Evolutionary conservation across 176 grass and related monocot species (phyloP).

Genomic region (Cenchrus americanus): DNA sequence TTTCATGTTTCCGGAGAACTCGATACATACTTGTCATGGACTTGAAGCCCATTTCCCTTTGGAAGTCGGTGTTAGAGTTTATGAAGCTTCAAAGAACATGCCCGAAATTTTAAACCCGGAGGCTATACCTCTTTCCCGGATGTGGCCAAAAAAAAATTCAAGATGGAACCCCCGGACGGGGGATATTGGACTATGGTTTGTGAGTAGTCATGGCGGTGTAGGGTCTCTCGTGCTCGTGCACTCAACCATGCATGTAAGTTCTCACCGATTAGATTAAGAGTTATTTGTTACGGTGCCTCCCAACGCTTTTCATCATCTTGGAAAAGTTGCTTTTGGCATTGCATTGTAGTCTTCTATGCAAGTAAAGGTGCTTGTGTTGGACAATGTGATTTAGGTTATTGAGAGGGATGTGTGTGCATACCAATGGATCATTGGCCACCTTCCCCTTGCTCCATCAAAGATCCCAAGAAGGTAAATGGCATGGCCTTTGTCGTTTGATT

Average conservation of each 20-base stretch:
- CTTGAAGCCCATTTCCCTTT: slow-evolving; percentile 62
- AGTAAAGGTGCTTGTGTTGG: too few species aligned
- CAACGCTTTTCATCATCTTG: too few species aligned
- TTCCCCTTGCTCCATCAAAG: too few species aligned
- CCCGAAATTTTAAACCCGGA: slow-evolving; percentile 65
- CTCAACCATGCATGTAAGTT: too few species aligned
- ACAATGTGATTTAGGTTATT: too few species aligned
- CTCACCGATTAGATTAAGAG: not conserved
- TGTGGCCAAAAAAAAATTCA: slow-evolving; percentile 74
- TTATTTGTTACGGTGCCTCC: slow-evolving; percentile 40
- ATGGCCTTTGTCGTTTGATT: too few species aligned
- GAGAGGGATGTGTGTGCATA: too few species aligned
- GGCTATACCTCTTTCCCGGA: slow-evolving; percentile 44
- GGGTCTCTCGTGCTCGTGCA: not conserved
- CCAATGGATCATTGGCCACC: too few species aligned
- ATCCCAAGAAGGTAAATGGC: too few species aligned
- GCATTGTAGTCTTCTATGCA: too few species aligned
- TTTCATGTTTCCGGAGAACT: slow-evolving; percentile 61
- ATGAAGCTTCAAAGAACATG: slow-evolving; percentile 62
- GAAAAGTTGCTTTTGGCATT: too few species aligned
- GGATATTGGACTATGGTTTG: slow-evolving; percentile 79
- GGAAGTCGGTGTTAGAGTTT: slow-evolving; percentile 45
- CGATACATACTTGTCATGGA: slow-evolving; percentile 49
- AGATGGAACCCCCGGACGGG: slow-evolving; percentile 48
- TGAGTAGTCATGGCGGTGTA: slow-evolving; percentile 37